These are phyloP conservation scores for Coffea humblotiana DNA, from an alignment of 305 asterid genomes.

Conservation along the genomic window DNA sequence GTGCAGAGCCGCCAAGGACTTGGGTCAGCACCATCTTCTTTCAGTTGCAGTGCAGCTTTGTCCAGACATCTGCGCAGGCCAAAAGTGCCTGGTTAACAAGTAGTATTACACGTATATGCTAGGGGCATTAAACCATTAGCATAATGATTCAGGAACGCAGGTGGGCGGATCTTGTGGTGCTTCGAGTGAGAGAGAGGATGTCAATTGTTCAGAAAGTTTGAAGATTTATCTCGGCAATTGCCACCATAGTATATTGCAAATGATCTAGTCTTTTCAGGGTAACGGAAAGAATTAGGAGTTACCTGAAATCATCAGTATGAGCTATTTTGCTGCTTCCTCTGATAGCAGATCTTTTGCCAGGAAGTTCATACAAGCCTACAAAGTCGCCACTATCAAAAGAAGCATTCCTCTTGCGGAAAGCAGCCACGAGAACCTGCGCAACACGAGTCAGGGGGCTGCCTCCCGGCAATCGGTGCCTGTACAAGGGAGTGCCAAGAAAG, in stretches of 20 bases:
- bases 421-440: constrained; percentile 89
- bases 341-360: constrained; percentile 82
- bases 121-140: background rate
- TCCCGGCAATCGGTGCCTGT: constrained; percentile 86
- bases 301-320: constrained; percentile 91
- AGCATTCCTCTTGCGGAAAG: constrained; percentile 74
- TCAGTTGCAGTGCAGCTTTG: constrained; percentile 89
- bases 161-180: background rate
- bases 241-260: background rate
- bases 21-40: constrained; percentile 64
- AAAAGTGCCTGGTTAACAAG: background rate
- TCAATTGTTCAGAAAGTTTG: too few species aligned
- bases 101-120: background rate
- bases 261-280: background rate
- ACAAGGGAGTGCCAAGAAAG: constrained; percentile 90
- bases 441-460: constrained; percentile 96
- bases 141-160: background rate
- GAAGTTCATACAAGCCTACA: constrained; percentile 88
- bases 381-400: constrained; percentile 68
- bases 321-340: constrained; percentile 86
- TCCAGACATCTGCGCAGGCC: constrained; percentile 62
- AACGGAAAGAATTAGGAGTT: constrained; percentile 1
- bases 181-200: background rate
- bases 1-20: constrained; percentile 95
- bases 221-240: background rate